Evolutionary conservation across 2,329 filamentous ascomycete genomes (phyloP).

Genomic region (Erysiphe pisi): DNA sequence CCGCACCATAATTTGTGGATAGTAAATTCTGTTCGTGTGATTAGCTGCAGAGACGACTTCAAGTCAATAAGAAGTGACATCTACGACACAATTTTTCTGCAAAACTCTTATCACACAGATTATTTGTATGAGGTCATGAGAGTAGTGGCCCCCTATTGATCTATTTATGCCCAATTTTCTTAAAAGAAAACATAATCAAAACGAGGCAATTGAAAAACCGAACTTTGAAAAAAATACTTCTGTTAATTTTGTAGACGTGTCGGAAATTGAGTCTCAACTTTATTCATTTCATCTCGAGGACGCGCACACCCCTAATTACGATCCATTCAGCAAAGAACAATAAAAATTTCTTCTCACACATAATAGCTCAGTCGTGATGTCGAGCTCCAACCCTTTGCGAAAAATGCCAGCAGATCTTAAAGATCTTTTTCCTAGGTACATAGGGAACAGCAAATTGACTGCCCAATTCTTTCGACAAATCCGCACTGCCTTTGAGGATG

Average conservation of each 20-base stretch:
- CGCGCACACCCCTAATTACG: not conserved
- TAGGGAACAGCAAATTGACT: slow-evolving; percentile 1
- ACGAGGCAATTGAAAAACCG: not conserved
- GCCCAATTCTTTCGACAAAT: slow-evolving; percentile 1
- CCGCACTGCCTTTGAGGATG: not conserved
- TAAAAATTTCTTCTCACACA: not conserved
- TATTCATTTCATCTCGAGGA: slow-evolving; percentile 1
- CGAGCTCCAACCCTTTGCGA: not conserved
- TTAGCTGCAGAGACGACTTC: not conserved
- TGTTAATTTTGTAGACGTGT: not conserved
- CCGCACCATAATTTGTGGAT: not conserved
- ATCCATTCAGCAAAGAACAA: not conserved
- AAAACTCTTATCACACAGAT: not conserved
- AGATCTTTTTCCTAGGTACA: slow-evolving; percentile 10
- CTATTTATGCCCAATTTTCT: not conserved
- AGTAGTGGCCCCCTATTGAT: not conserved
- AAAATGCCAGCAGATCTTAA: slow-evolving; percentile 8
- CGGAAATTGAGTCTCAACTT: not conserved
- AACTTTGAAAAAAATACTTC: not conserved
- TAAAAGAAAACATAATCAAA: slow-evolving; percentile 2
- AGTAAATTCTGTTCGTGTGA: not conserved
- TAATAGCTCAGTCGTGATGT: not conserved
- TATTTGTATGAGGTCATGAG: not conserved
- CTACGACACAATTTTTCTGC: not conserved
- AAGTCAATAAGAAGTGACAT: not conserved